Evolutionary conservation across 257 asterid genomes (phyloP), one percentile per base, ranked within the genome.

Genomic region (Verbena officinalis): DNA sequence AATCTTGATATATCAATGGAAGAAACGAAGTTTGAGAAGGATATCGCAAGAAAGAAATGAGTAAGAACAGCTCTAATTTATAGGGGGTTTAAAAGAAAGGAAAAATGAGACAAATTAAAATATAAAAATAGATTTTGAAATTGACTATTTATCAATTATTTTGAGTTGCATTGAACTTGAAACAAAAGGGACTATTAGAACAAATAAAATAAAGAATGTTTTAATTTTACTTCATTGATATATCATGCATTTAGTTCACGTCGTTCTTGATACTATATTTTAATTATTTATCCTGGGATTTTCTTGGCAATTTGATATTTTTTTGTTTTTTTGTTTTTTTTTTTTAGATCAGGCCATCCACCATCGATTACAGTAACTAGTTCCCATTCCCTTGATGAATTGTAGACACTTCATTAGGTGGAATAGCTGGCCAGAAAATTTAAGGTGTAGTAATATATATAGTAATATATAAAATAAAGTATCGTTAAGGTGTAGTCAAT

Each of bases 31-130:
- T n/a, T 4, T 13, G 27, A 9, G 38, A 27, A 38, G 57, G 8
- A 20, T 62, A 17, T 1, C 19, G 36, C 20, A 21, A 39, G 54
- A 40, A 44, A 40, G 53, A 38, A 48, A 63, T 36, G 70, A 51
- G 0, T 20, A 36, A 27, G 2, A 27, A 15, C 9, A 64, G 30
- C 53, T 64, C 40, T 15, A 22, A 50, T 65, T 65, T 65, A 52
- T 65, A 65, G 16, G 30, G 46, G 30, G 31, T 42, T 11, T 16
- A 27, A 43, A 27, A 27, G n/a, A n/a, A n/a, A n/a, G n/a, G 33
- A 27, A 27, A 27, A 27, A 27, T 27, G 33, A 27, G 5, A 27
- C 5, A 27, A 2, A 27, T 27, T 5, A 27, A 27, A 27, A 27
- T 27, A 27, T 27, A 27, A 5, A 27, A 27, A 27, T 27, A 27